Conservation (phyloP, 805 yeast species). For the Schwanniomyces pseudopolymorphus region DNA sequence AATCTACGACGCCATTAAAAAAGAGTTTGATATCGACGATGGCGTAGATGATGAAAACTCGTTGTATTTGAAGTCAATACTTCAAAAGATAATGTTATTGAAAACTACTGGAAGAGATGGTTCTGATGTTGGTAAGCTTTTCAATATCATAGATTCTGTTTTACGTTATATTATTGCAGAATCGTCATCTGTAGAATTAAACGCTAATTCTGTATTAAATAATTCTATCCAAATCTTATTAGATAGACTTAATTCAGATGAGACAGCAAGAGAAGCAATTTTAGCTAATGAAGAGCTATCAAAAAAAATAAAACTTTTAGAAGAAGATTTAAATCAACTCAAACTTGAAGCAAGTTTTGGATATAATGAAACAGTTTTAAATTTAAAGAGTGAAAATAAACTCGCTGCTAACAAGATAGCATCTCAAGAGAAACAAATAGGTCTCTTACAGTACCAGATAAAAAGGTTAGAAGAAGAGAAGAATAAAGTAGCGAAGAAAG, state of each 20-base stretch:
- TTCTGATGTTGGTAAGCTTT: slow-evolving; percentile 22
- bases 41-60: slow-evolving; percentile 1
- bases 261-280: slow-evolving; percentile 34
- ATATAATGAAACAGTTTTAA: slow-evolving; percentile 16
- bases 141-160: slow-evolving; percentile 30
- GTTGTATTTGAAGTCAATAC: slow-evolving; percentile 16
- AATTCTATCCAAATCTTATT: slow-evolving; percentile 33
- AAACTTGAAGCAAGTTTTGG: slow-evolving; percentile 22
- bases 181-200: slow-evolving; percentile 19
- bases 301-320: slow-evolving; percentile 19
- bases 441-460: slow-evolving; percentile 22
- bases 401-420: slow-evolving; percentile 20
- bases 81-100: slow-evolving; percentile 25
- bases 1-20: slow-evolving; percentile 11
- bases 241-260: slow-evolving; percentile 34
- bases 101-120: slow-evolving; percentile 23
- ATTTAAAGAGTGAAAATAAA: slow-evolving; percentile 21
- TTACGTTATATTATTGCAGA: slow-evolving; percentile 30
- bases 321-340: slow-evolving; percentile 19
- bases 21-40: slow-evolving; percentile 3
- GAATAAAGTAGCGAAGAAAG: not conserved
- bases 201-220: slow-evolving; percentile 26
- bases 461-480: slow-evolving; percentile 19
- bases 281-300: slow-evolving; percentile 27
- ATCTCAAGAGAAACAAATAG: slow-evolving; percentile 24